Percentiles rank a stretch among this genome's conserved stretches.
Conservation (phyloP, 257 asterid genomes). For the Nicotiana tabacum region DNA sequence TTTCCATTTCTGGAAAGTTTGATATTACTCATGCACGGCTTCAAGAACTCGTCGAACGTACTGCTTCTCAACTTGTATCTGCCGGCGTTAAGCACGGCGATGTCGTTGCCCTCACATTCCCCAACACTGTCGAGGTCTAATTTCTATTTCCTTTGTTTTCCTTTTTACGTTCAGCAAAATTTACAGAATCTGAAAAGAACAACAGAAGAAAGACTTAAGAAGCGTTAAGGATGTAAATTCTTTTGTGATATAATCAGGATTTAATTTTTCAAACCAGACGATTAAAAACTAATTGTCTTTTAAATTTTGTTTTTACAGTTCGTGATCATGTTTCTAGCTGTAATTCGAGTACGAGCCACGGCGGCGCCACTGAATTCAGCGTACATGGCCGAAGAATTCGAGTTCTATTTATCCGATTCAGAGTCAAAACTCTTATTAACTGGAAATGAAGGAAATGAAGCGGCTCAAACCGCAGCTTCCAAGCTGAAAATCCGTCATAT, state of each 20-base stretch:
- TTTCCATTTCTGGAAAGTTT: slow-evolving; percentile 59
- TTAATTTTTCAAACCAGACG: not conserved
- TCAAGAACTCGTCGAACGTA: slow-evolving; percentile 48
- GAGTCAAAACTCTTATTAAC: slow-evolving; percentile 72
- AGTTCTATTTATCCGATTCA: slow-evolving; percentile 81
- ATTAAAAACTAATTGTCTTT: not conserved
- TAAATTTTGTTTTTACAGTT: slow-evolving; percentile 46
- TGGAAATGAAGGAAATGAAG: slow-evolving; percentile 73
- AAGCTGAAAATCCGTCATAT: slow-evolving; percentile 70
- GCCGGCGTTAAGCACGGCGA: slow-evolving; percentile 81
- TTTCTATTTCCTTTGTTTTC: not conserved
- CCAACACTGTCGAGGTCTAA: slow-evolving; percentile 80
- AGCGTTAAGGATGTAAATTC: no score
- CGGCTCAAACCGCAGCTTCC: slow-evolving; percentile 85
- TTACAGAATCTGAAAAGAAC: not conserved
- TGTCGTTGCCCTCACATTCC: slow-evolving; percentile 87
- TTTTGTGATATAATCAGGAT: not conserved
- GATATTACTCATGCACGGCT: slow-evolving; percentile 63
- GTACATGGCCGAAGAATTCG: slow-evolving; percentile 94
- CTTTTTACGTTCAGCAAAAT: not conserved
- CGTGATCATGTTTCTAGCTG: slow-evolving; percentile 75
- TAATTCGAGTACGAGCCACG: slow-evolving; percentile 76
- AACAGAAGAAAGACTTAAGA: not conserved
- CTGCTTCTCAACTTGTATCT: slow-evolving; percentile 66
- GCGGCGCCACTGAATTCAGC: slow-evolving; percentile 97